A percentile compares a stretch with the other conserved stretches of the same genome.
Conservation (phyloP, 768 basidiomycete genomes). For the Tricholoma sp. region DNA sequence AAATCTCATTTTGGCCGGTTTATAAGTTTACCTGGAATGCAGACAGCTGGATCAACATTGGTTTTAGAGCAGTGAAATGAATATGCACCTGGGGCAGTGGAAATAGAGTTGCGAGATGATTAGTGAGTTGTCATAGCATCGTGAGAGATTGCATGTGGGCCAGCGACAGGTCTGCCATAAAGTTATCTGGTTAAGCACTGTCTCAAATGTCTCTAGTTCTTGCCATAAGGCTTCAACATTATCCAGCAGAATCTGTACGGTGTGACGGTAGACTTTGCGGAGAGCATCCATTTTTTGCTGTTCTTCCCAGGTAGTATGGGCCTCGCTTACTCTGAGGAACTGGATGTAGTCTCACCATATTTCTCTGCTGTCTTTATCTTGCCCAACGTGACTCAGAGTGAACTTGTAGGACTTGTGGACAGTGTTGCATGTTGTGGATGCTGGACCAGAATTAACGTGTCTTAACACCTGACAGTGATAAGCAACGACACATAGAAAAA, state of each 20-base stretch:
- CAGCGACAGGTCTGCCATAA: constrained; percentile 88
- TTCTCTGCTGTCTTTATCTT: constrained; percentile 87
- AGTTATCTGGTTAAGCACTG: constrained; percentile 86
- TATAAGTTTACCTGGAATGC: constrained; percentile 21
- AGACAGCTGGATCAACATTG: neutral
- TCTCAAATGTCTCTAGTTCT: constrained; percentile 91
- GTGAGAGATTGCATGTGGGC: constrained; percentile 94
- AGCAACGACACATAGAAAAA: neutral
- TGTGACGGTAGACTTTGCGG: constrained; percentile 88
- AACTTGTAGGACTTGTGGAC: constrained; percentile 92
- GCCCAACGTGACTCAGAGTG: constrained; percentile 81
- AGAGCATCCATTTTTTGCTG: constrained; percentile 94
- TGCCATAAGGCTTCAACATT: constrained; percentile 93
- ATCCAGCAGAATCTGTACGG: constrained; percentile 90
- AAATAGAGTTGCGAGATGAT: constrained; percentile 63
- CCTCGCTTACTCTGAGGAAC: constrained; percentile 76
- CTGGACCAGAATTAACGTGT: constrained; percentile 61
- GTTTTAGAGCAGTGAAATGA: neutral
- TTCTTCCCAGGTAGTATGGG: constrained; percentile 88
- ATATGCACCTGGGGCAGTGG: constrained; percentile 15
- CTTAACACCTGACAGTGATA: constrained; percentile 31
- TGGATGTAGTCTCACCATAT: constrained; percentile 95
- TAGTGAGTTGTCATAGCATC: constrained; percentile 73
- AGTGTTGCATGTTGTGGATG: constrained; percentile 62
- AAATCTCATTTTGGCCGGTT: constrained; percentile 40